Conservation (phyloP, 2,329 filamentous ascomycete genomes). For the Clonostachys rhizophaga region DNA sequence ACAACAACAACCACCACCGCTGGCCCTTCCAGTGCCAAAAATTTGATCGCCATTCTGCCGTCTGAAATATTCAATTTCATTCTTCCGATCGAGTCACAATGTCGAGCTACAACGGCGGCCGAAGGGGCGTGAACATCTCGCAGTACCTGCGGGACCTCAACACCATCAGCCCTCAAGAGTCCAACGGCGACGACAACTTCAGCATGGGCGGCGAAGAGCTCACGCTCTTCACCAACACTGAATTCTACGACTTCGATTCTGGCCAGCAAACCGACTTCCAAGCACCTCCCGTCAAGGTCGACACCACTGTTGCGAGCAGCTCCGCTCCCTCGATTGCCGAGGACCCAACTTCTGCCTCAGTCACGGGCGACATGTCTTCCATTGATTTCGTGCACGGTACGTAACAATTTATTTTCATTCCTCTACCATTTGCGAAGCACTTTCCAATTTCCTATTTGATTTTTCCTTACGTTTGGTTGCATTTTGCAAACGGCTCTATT, state of each 20-base stretch:
- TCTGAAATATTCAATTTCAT: not conserved
- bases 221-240: slow-evolving; percentile 75
- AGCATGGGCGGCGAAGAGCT: slow-evolving; percentile 63
- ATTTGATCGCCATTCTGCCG: too few species aligned
- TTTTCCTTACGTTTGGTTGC: slow-evolving; percentile 5
- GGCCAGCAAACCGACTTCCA: slow-evolving; percentile 56
- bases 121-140: slow-evolving; percentile 81
- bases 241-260: slow-evolving; percentile 76
- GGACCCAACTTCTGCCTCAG: slow-evolving; percentile 30
- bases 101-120: slow-evolving; percentile 66
- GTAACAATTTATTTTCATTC: slow-evolving; percentile 14
- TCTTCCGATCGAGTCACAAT: slow-evolving; percentile 34
- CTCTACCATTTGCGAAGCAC: not conserved
- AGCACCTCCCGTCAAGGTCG: slow-evolving; percentile 39
- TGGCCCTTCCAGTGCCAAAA: too few species aligned
- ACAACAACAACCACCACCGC: too few species aligned
- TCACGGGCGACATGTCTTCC: slow-evolving; percentile 38
- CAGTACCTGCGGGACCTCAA: slow-evolving; percentile 87
- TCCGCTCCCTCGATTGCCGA: slow-evolving; percentile 22
- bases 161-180: slow-evolving; percentile 59
- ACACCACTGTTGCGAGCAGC: slow-evolving; percentile 17
- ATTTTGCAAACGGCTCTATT: not conserved
- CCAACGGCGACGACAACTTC: slow-evolving; percentile 51
- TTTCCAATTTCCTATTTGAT: slow-evolving; percentile 2
- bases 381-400: slow-evolving; percentile 48